These are phyloP conservation scores for Solanum piurae DNA, from an alignment of 257 asterid species.

Conservation along the genomic window DNA sequence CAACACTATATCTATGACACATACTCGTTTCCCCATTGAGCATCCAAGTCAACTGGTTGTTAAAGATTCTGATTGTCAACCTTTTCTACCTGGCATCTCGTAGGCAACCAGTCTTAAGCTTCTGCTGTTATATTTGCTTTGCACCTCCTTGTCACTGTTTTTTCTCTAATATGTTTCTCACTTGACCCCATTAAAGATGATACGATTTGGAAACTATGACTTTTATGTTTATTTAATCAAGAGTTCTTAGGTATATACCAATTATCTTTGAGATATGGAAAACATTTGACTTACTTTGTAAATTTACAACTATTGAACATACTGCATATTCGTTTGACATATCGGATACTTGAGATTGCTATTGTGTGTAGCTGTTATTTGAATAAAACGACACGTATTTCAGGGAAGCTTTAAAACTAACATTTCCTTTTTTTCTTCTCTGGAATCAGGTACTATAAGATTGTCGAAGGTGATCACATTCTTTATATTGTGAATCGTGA, in stretches of 20 bases:
- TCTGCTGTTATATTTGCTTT: neutral
- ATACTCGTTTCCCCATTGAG: conserved; percentile 81
- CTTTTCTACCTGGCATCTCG: conserved; percentile 91
- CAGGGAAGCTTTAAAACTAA: neutral
- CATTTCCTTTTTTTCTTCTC: neutral
- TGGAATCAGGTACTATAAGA: conserved; percentile 73
- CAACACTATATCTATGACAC: conserved; percentile 91
- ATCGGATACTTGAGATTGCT: neutral
- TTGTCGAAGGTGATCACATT: conserved; percentile 92
- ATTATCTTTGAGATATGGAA: neutral
- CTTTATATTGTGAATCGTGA: conserved; percentile 86
- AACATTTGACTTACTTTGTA: neutral
- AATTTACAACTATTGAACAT: neutral
- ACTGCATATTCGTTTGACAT: neutral
- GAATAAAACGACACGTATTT: neutral
- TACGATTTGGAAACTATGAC: neutral
- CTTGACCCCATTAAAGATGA: neutral
- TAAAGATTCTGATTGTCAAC: conserved; percentile 80
- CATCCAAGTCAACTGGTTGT: conserved; percentile 59
- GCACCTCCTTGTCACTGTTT: neutral
- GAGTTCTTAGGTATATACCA: neutral
- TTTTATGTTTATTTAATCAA: neutral
- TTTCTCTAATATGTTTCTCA: neutral
- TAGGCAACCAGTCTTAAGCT: conserved; percentile 15
- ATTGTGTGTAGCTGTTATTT: neutral